phyloP scores from a whole-genome alignment of 2,329 filamentous ascomycete species.

The Pseudonectria foliicola region DNA sequence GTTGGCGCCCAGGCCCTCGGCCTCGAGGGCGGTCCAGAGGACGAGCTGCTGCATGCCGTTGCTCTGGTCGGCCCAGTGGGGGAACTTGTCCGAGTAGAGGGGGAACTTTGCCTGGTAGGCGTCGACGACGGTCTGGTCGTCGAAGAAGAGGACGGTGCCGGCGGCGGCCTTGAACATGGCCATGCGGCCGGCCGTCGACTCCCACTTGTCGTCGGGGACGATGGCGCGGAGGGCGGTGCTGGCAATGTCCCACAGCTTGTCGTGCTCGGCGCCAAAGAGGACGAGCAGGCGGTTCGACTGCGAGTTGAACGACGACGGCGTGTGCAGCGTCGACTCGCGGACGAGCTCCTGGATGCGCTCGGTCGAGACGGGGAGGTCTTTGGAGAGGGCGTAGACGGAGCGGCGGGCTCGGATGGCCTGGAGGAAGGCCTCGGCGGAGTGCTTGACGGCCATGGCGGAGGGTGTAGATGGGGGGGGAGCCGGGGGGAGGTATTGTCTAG shows the following conservation, averaged over 20 bases:
- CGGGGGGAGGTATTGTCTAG: constrained; percentile 15
- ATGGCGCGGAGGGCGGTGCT: constrained; percentile 43
- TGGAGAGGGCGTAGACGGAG: constrained; percentile 60
- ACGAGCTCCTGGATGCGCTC: constrained; percentile 58
- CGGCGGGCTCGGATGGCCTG: constrained; percentile 61
- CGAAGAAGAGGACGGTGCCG: constrained; percentile 83
- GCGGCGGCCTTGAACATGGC: constrained; percentile 61
- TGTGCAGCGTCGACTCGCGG: constrained; percentile 55
- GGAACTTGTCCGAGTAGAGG: constrained; percentile 73
- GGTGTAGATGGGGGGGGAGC: constrained; percentile 22
- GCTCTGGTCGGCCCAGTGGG: constrained; percentile 67
- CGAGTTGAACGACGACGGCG: constrained; percentile 82
- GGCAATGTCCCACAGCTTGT: constrained; percentile 77
- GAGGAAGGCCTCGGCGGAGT: constrained; percentile 47
- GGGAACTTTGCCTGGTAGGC: constrained; percentile 62
- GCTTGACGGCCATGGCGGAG: constrained; percentile 37
- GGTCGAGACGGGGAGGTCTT: constrained; percentile 46
- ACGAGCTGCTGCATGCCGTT: constrained; percentile 72
- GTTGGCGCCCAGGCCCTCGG: constrained; percentile 79
- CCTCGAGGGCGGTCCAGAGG: constrained; percentile 75
- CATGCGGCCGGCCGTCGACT: constrained; percentile 39
- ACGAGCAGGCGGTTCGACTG: constrained; percentile 75
- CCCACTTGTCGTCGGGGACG: constrained; percentile 58
- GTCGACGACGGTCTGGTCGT: constrained; percentile 63
- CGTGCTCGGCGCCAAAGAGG: constrained; percentile 74